Percentiles rank a stretch among this genome's conserved stretches.
Evolutionary conservation across 2,329 filamentous ascomycete species (phyloP).

Genomic region (Mariannaea elegans): DNA sequence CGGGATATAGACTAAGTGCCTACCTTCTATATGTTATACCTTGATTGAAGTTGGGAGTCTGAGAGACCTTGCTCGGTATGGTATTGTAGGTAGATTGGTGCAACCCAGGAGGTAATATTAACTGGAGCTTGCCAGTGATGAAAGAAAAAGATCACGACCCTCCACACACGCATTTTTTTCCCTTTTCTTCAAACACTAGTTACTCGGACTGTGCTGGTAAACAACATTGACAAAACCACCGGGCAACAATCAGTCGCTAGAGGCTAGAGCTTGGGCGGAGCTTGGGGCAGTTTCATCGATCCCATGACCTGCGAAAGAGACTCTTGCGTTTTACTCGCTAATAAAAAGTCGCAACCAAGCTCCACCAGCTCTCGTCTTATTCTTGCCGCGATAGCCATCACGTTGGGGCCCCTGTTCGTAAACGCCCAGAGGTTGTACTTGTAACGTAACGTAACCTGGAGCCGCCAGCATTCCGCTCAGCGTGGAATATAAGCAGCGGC

Average conservation of each 20-base stretch:
- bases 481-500: too few relatives aligned
- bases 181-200: background rate
- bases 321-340: slow-evolving; percentile 15
- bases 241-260: slow-evolving; percentile 16
- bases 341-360: slow-evolving; percentile 17
- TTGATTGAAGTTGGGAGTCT: too few relatives aligned
- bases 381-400: slow-evolving; percentile 31
- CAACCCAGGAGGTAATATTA: too few relatives aligned
- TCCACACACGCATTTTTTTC: background rate
- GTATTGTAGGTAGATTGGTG: too few relatives aligned
- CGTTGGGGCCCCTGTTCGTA: background rate
- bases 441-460: too few relatives aligned
- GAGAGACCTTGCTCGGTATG: too few relatives aligned
- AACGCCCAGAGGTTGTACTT: background rate
- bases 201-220: slow-evolving; percentile 4
- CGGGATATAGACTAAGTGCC: too few relatives aligned
- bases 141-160: background rate
- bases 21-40: too few relatives aligned
- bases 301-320: slow-evolving; percentile 37
- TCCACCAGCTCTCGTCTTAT: slow-evolving; percentile 19
- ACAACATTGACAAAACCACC: slow-evolving; percentile 2
- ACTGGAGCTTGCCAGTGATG: too few relatives aligned
- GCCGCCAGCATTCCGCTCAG: too few relatives aligned
- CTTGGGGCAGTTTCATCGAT: slow-evolving; percentile 33
- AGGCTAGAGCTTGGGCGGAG: slow-evolving; percentile 30